These are phyloP conservation scores for Erythrophleum fordii DNA, from an alignment of 306 rosid species.

Conservation along the genomic window DNA sequence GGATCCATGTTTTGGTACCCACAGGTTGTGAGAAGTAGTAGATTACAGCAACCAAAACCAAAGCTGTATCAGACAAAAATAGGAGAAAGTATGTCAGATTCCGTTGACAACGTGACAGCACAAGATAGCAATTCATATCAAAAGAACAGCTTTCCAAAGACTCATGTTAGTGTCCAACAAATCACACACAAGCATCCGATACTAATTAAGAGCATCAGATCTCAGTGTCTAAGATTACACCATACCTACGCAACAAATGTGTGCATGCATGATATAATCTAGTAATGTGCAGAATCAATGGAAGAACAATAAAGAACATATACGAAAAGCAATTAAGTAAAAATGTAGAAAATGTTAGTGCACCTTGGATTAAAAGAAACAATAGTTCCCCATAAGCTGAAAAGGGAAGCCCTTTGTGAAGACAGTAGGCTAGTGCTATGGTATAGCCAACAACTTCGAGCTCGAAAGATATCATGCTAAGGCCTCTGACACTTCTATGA, in stretches of 20 bases:
- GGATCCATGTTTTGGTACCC: constrained; percentile 70
- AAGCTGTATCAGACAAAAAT: constrained; percentile 61
- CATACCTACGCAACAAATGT: background rate
- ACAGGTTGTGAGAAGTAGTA: constrained; percentile 90
- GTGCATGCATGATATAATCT: background rate
- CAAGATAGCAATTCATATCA: constrained; percentile 25
- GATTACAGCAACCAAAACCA: constrained; percentile 78
- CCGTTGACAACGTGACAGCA: constrained; percentile 21
- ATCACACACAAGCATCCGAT: background rate
- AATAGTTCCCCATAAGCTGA: constrained; percentile 92
- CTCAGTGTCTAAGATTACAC: background rate
- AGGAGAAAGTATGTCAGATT: constrained; percentile 44
- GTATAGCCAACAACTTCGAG: constrained; percentile 90
- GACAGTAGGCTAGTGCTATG: constrained; percentile 89
- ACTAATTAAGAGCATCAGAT: constrained; percentile 19
- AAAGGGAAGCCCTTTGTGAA: constrained; percentile 89
- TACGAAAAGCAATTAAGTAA: background rate
- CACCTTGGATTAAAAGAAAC: constrained; percentile 91
- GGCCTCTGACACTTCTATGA: constrained; percentile 81
- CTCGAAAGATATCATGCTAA: constrained; percentile 82
- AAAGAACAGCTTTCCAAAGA: constrained; percentile 17
- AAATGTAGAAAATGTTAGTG: background rate
- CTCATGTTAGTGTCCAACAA: background rate
- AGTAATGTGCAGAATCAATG: background rate
- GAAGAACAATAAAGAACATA: background rate